These are phyloP conservation scores for Inga leiocalycina DNA, from an alignment of 306 rosid species.

Conservation along the genomic window DNA sequence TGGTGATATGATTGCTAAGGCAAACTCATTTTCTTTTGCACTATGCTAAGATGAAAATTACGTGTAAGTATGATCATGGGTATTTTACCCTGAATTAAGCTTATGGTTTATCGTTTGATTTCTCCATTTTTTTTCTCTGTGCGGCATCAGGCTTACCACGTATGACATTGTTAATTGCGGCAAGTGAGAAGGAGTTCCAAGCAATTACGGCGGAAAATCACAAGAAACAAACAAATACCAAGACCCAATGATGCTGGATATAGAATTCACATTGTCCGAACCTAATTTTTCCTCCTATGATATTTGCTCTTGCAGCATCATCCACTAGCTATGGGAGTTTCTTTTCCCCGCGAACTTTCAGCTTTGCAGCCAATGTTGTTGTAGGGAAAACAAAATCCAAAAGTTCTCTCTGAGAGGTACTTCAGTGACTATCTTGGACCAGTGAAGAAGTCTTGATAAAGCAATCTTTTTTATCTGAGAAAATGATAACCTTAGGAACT, in stretches of 20 bases:
- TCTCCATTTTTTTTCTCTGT: no score
- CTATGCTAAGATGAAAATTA: background rate
- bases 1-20: background rate
- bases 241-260: slow-evolving; percentile 33
- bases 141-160: slow-evolving; percentile 6
- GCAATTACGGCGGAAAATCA: slow-evolving; percentile 70
- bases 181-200: slow-evolving; percentile 73
- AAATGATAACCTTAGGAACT: background rate
- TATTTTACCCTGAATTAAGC: background rate
- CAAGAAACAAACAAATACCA: slow-evolving; percentile 36
- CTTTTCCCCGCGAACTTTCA: background rate
- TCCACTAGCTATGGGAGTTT: slow-evolving; percentile 19
- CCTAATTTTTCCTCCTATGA: background rate
- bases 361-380: background rate
- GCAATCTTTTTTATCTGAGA: background rate
- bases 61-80: no score
- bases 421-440: background rate
- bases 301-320: slow-evolving; percentile 11
- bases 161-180: slow-evolving; percentile 62
- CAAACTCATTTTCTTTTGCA: background rate
- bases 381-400: background rate
- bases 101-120: background rate
- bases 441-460: background rate
- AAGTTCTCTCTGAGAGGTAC: background rate
- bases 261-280: slow-evolving; percentile 22